Base-by-base conservation (phyloP, 192 early-diverging fungal genomes). In the Lobosporangium transversale region DNA sequence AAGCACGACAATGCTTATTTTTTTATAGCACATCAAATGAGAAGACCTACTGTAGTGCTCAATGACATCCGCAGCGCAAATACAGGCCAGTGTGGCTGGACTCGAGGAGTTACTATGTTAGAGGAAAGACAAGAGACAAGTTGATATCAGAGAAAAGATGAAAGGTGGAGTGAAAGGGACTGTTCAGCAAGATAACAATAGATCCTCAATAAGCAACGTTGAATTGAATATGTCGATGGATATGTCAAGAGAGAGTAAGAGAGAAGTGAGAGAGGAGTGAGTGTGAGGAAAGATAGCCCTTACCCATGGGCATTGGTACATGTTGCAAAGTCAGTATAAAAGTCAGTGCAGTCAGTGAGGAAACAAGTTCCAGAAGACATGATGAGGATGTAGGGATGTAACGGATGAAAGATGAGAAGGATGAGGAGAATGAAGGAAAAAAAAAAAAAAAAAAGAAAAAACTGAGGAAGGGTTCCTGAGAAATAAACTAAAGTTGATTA, bases 41-140 rank as follows among this genome's bases (percentile, higher is more conserved):
- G 3, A 11, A 1, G 3, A 48, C 70, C 8, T 66, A 75, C 70
- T 32, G 44, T 75, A 75, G 9, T 33, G 29, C 1, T 30, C 44
- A 27, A 75, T 66, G 12, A 48, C 57, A 2, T 37, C 45, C 14
- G 57, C 4, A 20, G 62, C 55, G 58, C 70, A 75, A n/a, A 66
- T 33, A 32, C 70, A 75, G 17, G 53, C 8, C 5, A 40, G 9
- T 18, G 23, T 50, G 11, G 2, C 17, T 11, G 42, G 42, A 26
- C 20, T 53, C 3, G 35, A 9, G 8, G n/a, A 2, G 9, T 32
- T 55, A 32, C 11, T n/a, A 7, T 24, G 26, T 15, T 14, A 11
- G 26, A 20, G 23, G 37, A 29, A 6, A 29, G 15, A 12, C 9
- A 37, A 7, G 33, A n/a, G 21, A 27, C 21, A 26, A n/a, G 33